phyloP scores from a whole-genome alignment of 2,329 filamentous ascomycete genomes.

The Aspergillus bombycis region DNA sequence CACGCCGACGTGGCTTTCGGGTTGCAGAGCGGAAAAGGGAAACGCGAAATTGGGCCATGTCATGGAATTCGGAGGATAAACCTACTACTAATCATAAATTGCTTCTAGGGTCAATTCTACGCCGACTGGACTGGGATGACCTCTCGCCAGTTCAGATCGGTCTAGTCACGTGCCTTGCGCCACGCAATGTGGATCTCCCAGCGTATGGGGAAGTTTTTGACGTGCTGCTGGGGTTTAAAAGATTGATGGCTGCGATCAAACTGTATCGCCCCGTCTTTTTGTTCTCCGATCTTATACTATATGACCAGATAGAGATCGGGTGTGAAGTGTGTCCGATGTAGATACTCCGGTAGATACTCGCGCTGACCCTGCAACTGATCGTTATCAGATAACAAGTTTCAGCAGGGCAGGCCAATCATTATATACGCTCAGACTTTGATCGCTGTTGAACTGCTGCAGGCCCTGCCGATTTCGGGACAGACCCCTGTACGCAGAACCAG shows the following conservation, averaged over 20 bases:
- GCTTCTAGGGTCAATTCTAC: background rate
- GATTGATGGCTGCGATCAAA: no score
- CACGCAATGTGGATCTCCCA: background rate
- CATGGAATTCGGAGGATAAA: background rate
- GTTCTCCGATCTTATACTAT: background rate
- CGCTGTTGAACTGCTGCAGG: constrained; percentile 1
- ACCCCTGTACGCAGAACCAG: background rate
- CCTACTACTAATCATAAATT: background rate
- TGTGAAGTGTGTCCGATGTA: background rate
- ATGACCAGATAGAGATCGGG: background rate
- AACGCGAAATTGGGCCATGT: background rate
- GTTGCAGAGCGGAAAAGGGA: background rate
- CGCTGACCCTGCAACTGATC: background rate
- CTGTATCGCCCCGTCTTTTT: no score
- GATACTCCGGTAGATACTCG: background rate
- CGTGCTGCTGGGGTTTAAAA: no score
- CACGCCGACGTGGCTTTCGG: background rate
- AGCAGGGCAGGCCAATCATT: background rate
- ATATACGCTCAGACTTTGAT: background rate
- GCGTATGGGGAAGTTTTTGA: background rate
- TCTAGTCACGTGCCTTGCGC: background rate
- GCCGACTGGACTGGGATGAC: background rate
- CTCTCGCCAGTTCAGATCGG: background rate
- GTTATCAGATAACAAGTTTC: constrained; percentile 1
- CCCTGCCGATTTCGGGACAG: background rate